A percentile compares a stretch with the other conserved stretches of the same genome.
Evolutionary conservation across 1,284 basidiomycete species (phyloP).

Genomic region (Kwoniella shivajii): DNA sequence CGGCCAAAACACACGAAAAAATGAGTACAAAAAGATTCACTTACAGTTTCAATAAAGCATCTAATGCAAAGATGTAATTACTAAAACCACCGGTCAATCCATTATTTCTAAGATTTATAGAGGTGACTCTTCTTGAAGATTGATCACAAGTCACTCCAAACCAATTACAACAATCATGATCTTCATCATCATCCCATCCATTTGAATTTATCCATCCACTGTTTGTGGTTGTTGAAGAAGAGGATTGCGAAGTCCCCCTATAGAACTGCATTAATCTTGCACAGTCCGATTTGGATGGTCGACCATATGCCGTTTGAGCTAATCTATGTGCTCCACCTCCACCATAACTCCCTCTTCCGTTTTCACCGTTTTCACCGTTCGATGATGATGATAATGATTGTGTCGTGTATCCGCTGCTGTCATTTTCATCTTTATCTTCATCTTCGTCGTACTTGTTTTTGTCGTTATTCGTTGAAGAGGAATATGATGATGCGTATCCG

Average conservation of each 20-base stretch:
- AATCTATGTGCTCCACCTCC: constrained; percentile 8
- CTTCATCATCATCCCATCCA: constrained; percentile 13
- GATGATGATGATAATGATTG: neutral
- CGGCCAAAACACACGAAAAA: too few species aligned
- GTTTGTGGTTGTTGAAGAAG: too few species aligned
- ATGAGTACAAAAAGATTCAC: constrained; percentile 2
- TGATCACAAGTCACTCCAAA: constrained; percentile 20
- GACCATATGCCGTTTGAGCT: constrained; percentile 6
- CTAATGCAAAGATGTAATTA: constrained; percentile 15
- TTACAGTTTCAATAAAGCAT: constrained; percentile 20
- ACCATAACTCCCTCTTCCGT: neutral
- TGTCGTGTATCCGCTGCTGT: neutral
- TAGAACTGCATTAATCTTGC: constrained; percentile 9
- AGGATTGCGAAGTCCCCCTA: neutral
- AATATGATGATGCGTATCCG: too few species aligned
- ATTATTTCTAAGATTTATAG: constrained; percentile 10
- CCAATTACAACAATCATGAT: constrained; percentile 20
- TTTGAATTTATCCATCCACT: constrained; percentile 3
- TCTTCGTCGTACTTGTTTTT: neutral
- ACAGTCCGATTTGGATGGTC: constrained; percentile 12
- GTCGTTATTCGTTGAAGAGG: neutral
- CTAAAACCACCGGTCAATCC: constrained; percentile 14
- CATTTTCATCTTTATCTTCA: too few species aligned
- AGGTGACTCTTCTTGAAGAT: constrained; percentile 9
- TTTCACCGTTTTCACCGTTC: too few species aligned